Evolutionary conservation across 306 rosid genomes (phyloP), one percentile per base, ranked within the genome.

Genomic region (Trifolium pratense): DNA sequence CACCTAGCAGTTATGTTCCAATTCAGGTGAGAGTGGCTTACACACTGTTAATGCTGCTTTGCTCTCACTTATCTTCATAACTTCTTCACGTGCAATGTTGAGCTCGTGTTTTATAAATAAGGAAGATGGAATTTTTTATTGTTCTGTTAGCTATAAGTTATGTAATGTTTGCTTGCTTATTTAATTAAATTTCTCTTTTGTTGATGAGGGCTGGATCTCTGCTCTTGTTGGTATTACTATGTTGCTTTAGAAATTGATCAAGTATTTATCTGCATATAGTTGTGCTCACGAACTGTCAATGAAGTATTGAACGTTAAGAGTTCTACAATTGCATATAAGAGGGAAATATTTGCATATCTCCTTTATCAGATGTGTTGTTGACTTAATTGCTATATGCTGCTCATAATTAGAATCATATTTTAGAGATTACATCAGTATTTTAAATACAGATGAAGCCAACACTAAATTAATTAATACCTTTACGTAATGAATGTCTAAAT

Each of bases 1-100:
- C 97, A 9, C 97, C 97, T 13, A 90, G 91, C 84, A 95, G 89
- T 64, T 95, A 90, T 83, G 88, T 95, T 65, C 96, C 91, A 32
- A 89, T 95, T 68, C 97, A 90, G 99, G 99, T 94, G 78, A 78
- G 73, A 43, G 39, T 53, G 66, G 55, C 70, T 25, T 45, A 64
- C 34, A 57, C 2, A 36, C 7, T 18, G 13, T 71, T 15, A 23
- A 25, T 13, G 16, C 31, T 34, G 10, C 63, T 37, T 34, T 58
- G 46, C 31, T 81, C 66, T 56, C 32, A 32, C 71, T 65, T 39
- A 60, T 59, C 55, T 66, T n/a, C 25, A n/a, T 39, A 42, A 6
- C 42, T 68, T 23, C 4, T 69, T 74, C 6, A 1, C 12, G 8
- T 77, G 57, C 37, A 43, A 26, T 69, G 3, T 20, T 66, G 32